A percentile compares a stretch with the other conserved stretches of the same genome.
Evolutionary conservation across 495 filamentous ascomycete genomes (phyloP).

Genomic region (Staphylotrichum tortipilum): DNA sequence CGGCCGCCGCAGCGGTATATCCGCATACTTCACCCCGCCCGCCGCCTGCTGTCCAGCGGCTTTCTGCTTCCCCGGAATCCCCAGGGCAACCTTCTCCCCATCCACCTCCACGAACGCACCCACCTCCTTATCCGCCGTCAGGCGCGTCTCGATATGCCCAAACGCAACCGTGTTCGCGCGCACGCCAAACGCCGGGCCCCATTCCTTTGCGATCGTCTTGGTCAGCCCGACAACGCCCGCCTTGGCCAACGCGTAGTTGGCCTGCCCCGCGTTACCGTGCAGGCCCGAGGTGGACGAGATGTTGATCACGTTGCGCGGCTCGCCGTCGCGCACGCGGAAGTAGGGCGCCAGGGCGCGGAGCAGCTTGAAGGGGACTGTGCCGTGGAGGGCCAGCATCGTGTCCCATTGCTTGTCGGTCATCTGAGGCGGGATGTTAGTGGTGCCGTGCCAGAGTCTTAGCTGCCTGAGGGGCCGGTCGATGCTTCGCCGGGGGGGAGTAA

Average conservation of each 20-base stretch:
- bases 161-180: conserved; percentile 78
- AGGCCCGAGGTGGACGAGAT: conserved; percentile 71
- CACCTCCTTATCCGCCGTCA: conserved; percentile 72
- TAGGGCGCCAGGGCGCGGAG: conserved; percentile 70
- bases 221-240: conserved; percentile 70
- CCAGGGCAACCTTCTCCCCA: conserved; percentile 67
- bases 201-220: conserved; percentile 86
- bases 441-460: background rate
- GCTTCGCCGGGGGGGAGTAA: too few species aligned
- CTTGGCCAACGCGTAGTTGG: conserved; percentile 78
- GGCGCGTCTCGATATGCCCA: conserved; percentile 65
- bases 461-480: too few species aligned
- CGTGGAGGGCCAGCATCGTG: conserved; percentile 72
- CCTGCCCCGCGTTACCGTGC: conserved; percentile 78
- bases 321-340: conserved; percentile 78
- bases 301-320: conserved; percentile 69
- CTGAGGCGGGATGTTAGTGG: conserved; percentile 26
- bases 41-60: conserved; percentile 8
- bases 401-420: conserved; percentile 90
- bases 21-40: conserved; percentile 39
- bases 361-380: conserved; percentile 74
- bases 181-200: conserved; percentile 78
- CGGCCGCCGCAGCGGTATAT: conserved; percentile 69
- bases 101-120: conserved; percentile 70
- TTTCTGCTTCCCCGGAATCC: conserved; percentile 53